A percentile compares a stretch with the other conserved stretches of the same genome.
These are phyloP conservation scores for Candida tetrigidarum DNA, from an alignment of 1,139 yeast genomes.

Conservation along the genomic window DNA sequence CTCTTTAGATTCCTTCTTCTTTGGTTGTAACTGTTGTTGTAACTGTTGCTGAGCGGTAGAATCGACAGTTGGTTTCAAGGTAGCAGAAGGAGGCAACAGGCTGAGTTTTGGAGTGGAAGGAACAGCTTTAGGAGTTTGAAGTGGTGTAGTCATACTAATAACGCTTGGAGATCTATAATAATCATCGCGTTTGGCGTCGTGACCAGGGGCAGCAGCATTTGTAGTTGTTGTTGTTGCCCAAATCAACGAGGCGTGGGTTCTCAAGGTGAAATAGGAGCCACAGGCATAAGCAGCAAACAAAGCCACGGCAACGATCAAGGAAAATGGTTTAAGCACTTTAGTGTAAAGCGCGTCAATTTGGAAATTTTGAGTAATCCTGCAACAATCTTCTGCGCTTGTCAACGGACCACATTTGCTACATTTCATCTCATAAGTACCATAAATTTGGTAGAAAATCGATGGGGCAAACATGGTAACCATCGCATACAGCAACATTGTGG, in stretches of 20 bases:
- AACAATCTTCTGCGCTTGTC: constrained; percentile 34
- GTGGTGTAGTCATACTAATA: constrained; percentile 32
- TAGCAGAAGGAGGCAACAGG: constrained; percentile 19
- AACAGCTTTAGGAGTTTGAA: constrained; percentile 25
- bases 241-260: constrained; percentile 95
- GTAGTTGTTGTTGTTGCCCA: constrained; percentile 70
- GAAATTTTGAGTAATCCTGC: constrained; percentile 75
- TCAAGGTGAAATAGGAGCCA: constrained; percentile 89
- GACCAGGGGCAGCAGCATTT: too few relatives aligned
- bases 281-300: constrained; percentile 86
- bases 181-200: constrained; percentile 34
- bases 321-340: constrained; percentile 75
- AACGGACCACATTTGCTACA: constrained; percentile 55
- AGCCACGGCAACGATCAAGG: constrained; percentile 77
- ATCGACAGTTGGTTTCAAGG: constrained; percentile 5
- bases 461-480: constrained; percentile 94
- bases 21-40: constrained; percentile 2
- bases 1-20: constrained; percentile 17
- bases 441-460: constrained; percentile 85
- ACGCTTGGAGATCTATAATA: constrained; percentile 37
- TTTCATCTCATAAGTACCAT: constrained; percentile 82
- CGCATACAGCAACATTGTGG: constrained; percentile 93
- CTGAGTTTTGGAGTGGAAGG: constrained; percentile 10
- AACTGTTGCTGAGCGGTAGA: background rate
- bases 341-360: constrained; percentile 76